Conservation (phyloP, 345 rosid species). For the Salix arbutifolia region DNA sequence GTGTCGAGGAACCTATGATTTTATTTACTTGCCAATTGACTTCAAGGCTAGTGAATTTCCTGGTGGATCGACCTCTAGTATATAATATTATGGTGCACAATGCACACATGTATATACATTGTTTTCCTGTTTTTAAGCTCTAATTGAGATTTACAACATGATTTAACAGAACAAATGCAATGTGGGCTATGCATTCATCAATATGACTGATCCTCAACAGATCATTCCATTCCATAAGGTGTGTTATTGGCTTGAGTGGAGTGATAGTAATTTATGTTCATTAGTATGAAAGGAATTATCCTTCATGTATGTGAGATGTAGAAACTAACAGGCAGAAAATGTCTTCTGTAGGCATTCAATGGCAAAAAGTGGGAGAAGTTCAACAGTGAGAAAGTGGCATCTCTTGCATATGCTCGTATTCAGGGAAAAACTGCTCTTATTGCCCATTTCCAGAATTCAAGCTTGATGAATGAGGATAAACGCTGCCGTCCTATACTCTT, state of each 20-base stretch:
- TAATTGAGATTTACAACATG: not conserved
- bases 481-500: constrained; percentile 88
- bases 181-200: constrained; percentile 90
- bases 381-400: constrained; percentile 86
- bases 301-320: not conserved
- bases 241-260: not conserved
- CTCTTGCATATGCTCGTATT: constrained; percentile 81
- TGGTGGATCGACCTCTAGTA: not conserved
- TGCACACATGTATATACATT: not conserved
- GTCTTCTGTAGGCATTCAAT: constrained; percentile 58
- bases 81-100: not conserved
- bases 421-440: constrained; percentile 84
- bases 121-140: not conserved
- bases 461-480: constrained; percentile 91
- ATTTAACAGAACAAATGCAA: constrained; percentile 80
- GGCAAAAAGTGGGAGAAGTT: constrained; percentile 93
- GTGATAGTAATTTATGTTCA: not conserved
- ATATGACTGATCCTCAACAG: constrained; percentile 71
- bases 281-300: not conserved
- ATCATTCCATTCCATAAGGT: constrained; percentile 56
- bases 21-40: constrained; percentile 67
- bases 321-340: not conserved
- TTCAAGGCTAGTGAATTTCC: constrained; percentile 47
- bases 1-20: constrained; percentile 62
- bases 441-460: constrained; percentile 91